Percentiles rank a stretch among this genome's conserved stretches.
These are phyloP conservation scores for Colletotrichum sp. DNA, from an alignment of 2,329 filamentous ascomycete species.

Conservation along the genomic window DNA sequence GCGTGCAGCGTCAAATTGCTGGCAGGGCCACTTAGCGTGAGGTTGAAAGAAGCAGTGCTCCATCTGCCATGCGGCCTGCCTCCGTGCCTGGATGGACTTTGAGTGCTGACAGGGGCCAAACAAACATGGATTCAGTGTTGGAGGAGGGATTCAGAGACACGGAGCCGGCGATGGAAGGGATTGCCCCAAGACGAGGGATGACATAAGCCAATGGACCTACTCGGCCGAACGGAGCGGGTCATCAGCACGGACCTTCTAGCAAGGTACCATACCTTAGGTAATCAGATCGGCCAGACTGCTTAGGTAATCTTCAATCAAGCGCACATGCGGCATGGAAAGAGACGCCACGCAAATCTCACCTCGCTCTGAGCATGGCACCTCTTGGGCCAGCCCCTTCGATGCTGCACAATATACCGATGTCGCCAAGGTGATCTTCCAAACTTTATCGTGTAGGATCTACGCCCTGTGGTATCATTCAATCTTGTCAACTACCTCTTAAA, in stretches of 20 bases:
- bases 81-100: neutral
- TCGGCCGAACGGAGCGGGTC: neutral
- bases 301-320: neutral
- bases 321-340: neutral
- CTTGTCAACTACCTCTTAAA: neutral
- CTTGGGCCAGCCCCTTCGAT: neutral
- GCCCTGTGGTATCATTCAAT: neutral
- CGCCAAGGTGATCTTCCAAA: neutral
- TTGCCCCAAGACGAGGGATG: neutral
- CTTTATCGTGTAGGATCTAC: neutral
- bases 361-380: neutral
- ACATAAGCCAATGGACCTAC: neutral
- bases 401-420: neutral
- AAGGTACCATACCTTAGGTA: neutral
- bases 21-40: neutral
- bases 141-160: neutral
- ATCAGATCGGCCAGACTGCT: neutral
- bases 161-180: neutral
- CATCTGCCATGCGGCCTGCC: neutral
- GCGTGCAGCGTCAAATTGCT: neutral
- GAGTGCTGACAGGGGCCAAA: neutral
- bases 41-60: neutral
- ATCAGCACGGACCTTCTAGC: neutral
- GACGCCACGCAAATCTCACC: neutral
- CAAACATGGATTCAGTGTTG: neutral